Base-by-base conservation (phyloP, 1,284 basidiomycete genomes). In the Moesziomyces globuligerus region DNA sequence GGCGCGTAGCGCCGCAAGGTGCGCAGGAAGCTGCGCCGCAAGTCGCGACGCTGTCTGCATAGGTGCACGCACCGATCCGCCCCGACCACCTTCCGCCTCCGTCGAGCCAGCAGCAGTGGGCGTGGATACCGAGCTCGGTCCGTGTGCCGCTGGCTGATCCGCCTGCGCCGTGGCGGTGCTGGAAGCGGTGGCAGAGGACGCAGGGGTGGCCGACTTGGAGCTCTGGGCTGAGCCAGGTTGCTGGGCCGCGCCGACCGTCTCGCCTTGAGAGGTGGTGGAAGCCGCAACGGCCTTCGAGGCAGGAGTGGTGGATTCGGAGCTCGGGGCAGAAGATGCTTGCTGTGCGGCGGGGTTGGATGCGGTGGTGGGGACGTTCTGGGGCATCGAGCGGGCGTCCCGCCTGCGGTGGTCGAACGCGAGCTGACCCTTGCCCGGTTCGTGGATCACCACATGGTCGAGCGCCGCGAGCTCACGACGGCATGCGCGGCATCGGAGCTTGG, bases 401-500 rank as follows among this genome's bases (percentile, higher is more conserved):
- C 51, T 72, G 10, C 75, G 49, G 25, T 71, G 75, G 23, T 80
- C 78, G 39, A 80, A 82, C 10, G 78, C 75, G 58, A 75, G 42
- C 43, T 79, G 73, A 1, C 80, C 77, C 24, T 71, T 72, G 1
- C 79, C 80, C 6, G 75, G 72, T 36, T 74, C 72, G 41, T 82
- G 80, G 37, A 73, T 66, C 20, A 81, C 72, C 20, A 82, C 66
- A 53, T 82, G 76, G 45, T 79, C 74, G 6, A 64, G 38, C 20
- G 68, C 60, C 7, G 77, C 78, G 40, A 82, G 50, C 42, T 75
- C 78, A 11, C 74, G 53, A 23, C 79, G 66, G 37, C 80, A 82
- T n/a, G 71, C 66, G 29, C 73, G 74, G 48, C 80, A 82, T 9
- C 79, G 60, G 42, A 79, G 44, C 23, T 75, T 72, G 1, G 70